These are phyloP conservation scores for Apiotrichum akiyoshidainum DNA, from an alignment of 1,284 basidiomycete species.

Conservation along the genomic window DNA sequence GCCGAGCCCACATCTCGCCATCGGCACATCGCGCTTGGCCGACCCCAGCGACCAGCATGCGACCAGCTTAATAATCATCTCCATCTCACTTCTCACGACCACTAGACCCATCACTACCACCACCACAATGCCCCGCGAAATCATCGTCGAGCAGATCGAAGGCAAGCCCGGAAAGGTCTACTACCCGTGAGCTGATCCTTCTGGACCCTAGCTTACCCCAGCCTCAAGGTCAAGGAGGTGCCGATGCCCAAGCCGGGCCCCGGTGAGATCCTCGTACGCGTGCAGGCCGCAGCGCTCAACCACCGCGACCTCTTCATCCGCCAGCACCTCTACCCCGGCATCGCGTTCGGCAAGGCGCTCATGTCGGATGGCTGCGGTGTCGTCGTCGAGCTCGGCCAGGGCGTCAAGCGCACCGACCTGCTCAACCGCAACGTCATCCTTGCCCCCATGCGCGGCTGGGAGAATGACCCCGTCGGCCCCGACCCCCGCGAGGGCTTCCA, in stretches of 20 bases:
- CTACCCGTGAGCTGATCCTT: constrained; percentile 14
- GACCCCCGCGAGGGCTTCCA: constrained; percentile 12
- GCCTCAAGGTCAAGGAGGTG: constrained; percentile 14
- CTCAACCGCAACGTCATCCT: constrained; percentile 6
- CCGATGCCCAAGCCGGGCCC: constrained; percentile 15
- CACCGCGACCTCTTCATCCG: constrained; percentile 25
- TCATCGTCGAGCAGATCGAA: constrained; percentile 16
- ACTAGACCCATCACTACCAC: not conserved
- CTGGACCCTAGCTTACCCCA: constrained; percentile 7
- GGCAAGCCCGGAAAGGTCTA: constrained; percentile 23
- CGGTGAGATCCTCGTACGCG: constrained; percentile 9
- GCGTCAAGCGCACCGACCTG: constrained; percentile 2
- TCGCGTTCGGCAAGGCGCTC: constrained; percentile 14
- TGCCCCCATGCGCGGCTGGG: constrained; percentile 19
- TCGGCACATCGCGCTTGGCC: too few relatives aligned
- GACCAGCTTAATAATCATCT: too few relatives aligned
- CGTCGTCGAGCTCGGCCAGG: constrained; percentile 10
- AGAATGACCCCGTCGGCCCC: constrained; percentile 14
- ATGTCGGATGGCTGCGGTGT: constrained; percentile 16
- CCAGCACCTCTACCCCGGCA: constrained; percentile 19
- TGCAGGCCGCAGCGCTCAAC: constrained; percentile 22
- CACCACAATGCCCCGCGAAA: constrained; percentile 13
- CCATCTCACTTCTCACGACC: too few relatives aligned
- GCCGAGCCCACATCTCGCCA: too few relatives aligned
- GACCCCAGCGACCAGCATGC: too few relatives aligned